Evolutionary conservation across 192 early-diverging fungal genomes (phyloP).

Genomic region (Coemansia sp.): DNA sequence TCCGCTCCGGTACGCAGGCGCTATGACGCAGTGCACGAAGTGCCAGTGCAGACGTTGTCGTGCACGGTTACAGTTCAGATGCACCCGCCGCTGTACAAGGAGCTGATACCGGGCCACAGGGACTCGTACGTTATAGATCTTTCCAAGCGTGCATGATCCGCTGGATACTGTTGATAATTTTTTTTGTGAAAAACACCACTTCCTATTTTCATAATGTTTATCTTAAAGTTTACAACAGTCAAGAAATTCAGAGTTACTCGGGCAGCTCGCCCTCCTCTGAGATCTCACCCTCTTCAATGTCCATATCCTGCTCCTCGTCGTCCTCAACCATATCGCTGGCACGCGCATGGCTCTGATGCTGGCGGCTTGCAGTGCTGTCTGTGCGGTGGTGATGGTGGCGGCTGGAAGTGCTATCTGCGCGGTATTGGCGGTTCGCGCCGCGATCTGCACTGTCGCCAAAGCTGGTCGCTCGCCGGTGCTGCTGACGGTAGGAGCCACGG

Average conservation of each 20-base stretch:
- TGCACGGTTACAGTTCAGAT: constrained; percentile 49
- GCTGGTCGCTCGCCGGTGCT: constrained; percentile 30
- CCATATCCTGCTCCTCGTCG: constrained; percentile 38
- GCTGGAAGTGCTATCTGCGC: too few relatives aligned
- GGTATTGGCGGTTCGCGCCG: not conserved
- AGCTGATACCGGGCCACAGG: constrained; percentile 4
- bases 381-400: not conserved
- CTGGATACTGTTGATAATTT: not conserved
- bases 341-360: not conserved
- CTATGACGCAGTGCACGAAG: constrained; percentile 22
- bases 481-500: constrained; percentile 4
- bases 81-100: constrained; percentile 28
- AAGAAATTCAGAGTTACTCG: too few relatives aligned
- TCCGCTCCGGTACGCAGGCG: constrained; percentile 26
- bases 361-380: not conserved
- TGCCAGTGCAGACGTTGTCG: constrained; percentile 34
- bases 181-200: too few relatives aligned
- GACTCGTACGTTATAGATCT: constrained; percentile 33
- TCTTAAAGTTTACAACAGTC: too few relatives aligned
- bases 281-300: constrained; percentile 38
- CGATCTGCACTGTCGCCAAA: constrained; percentile 17
- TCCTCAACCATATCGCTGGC: constrained; percentile 12
- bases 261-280: constrained; percentile 47
- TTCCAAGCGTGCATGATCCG: constrained; percentile 6
- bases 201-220: not conserved